Conservation (phyloP, 768 basidiomycete genomes). For the Royoungia palumana region DNA sequence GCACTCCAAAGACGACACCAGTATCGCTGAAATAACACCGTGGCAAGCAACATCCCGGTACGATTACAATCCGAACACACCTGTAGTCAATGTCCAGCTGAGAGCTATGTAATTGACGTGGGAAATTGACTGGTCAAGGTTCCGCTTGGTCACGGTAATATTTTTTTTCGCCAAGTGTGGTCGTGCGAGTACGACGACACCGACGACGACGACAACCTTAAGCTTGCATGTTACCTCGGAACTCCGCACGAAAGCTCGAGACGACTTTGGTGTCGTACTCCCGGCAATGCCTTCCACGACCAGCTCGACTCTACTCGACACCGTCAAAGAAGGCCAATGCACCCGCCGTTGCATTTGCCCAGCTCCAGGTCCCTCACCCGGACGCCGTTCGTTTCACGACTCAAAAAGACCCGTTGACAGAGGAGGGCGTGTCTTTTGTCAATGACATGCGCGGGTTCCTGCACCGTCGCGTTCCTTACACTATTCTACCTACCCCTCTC, state of each 20-base stretch:
- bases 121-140: not conserved
- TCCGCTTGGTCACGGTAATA: too few species aligned
- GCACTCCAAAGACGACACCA: too few species aligned
- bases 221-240: conserved; percentile 29
- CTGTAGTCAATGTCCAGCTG: too few species aligned
- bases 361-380: conserved; percentile 34
- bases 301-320: conserved; percentile 67
- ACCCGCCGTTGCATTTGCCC: conserved; percentile 46
- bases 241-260: conserved; percentile 26
- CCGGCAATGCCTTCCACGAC: conserved; percentile 64
- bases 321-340: conserved; percentile 55
- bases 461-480: conserved; percentile 44
- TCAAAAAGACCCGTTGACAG: conserved; percentile 21
- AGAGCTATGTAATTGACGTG: not conserved
- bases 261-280: conserved; percentile 55
- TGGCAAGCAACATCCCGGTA: too few species aligned
- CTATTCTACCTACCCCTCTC: conserved; percentile 65
- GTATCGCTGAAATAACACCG: too few species aligned
- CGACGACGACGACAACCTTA: conserved; percentile 4
- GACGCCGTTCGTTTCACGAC: conserved; percentile 39
- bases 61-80: too few species aligned
- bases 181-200: conserved; percentile 19
- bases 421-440: conserved; percentile 12
- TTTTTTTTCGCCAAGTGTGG: conserved; percentile 10
- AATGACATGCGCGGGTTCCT: conserved; percentile 52